These are phyloP conservation scores for Skeletonema tropicum DNA, from an alignment of 108 stramenopile species.

Conservation along the genomic window DNA sequence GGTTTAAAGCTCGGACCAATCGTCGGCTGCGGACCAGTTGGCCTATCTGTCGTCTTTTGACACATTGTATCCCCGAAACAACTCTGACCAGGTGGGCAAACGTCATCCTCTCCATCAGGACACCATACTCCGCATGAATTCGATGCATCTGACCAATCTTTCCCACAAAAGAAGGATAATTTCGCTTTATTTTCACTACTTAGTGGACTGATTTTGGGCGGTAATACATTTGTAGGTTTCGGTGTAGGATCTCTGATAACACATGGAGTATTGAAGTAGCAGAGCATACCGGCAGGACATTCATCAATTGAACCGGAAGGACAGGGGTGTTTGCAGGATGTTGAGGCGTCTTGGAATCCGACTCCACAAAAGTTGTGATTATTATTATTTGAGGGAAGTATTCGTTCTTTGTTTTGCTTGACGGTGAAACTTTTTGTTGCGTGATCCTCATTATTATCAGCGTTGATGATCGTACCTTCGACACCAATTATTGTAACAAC, in stretches of 20 bases:
- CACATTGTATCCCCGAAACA: constrained; percentile 27
- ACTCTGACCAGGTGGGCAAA: constrained; percentile 14
- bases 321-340: neutral
- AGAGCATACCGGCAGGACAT: constrained; percentile 22
- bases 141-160: constrained; percentile 19
- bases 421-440: no score
- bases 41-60: constrained; percentile 20
- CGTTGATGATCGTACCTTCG: no score
- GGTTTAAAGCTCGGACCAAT: constrained; percentile 12
- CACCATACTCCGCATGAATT: constrained; percentile 23
- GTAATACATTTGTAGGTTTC: neutral
- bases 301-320: constrained; percentile 6
- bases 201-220: constrained; percentile 4
- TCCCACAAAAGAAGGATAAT: constrained; percentile 5
- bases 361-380: constrained; percentile 14
- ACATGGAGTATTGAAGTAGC: constrained; percentile 22
- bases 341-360: constrained; percentile 1
- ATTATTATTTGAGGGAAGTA: neutral
- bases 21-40: constrained; percentile 15
- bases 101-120: constrained; percentile 11
- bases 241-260: constrained; percentile 7
- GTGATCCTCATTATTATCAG: no score
- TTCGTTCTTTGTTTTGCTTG: no score
- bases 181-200: neutral
- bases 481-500: no score